Percentiles rank a stretch among this genome's conserved stretches.
Conservation (phyloP, 495 filamentous ascomycete species). For the Cairneyella variabilis region DNA sequence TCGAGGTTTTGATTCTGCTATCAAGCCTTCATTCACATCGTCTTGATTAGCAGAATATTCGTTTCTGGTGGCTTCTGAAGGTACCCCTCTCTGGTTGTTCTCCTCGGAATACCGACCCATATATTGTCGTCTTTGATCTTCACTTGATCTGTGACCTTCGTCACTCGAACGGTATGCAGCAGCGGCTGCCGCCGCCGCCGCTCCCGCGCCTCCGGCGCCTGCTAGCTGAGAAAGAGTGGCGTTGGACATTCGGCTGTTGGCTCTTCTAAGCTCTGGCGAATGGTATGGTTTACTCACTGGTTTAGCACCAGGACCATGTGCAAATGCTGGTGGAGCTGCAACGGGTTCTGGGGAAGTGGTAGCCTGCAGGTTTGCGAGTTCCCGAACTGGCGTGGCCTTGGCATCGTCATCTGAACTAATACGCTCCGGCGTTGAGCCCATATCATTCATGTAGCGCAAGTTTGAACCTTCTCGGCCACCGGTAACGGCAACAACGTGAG, state of each 20-base stretch:
- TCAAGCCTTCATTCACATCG: conserved; percentile 46
- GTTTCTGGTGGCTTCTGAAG: conserved; percentile 40
- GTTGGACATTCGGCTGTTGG: conserved; percentile 75
- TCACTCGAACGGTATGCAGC: conserved; percentile 29
- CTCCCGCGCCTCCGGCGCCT: conserved; percentile 54
- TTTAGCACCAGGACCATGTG: conserved; percentile 61
- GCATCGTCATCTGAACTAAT: conserved; percentile 57
- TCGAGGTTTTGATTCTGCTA: conserved; percentile 12
- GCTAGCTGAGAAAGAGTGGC: conserved; percentile 75
- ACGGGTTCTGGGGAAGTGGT: conserved; percentile 69
- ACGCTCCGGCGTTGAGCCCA: conserved; percentile 43
- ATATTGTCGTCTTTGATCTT: conserved; percentile 28
- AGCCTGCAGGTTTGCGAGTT: conserved; percentile 49
- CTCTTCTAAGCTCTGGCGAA: conserved; percentile 69
- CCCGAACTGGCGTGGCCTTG: conserved; percentile 30
- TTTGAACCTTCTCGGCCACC: conserved; percentile 4
- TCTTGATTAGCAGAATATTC: conserved; percentile 46
- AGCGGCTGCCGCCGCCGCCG: conserved; percentile 55
- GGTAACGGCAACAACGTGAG: conserved; percentile 26
- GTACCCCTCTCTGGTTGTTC: conserved; percentile 40
- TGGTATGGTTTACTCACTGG: conserved; percentile 66
- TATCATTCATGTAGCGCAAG: conserved; percentile 16
- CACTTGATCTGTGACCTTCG: conserved; percentile 30
- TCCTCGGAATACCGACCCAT: conserved; percentile 22
- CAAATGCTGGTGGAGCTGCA: conserved; percentile 68